phyloP scores from a whole-genome alignment of 768 basidiomycete genomes.

The Suillus sp. region DNA sequence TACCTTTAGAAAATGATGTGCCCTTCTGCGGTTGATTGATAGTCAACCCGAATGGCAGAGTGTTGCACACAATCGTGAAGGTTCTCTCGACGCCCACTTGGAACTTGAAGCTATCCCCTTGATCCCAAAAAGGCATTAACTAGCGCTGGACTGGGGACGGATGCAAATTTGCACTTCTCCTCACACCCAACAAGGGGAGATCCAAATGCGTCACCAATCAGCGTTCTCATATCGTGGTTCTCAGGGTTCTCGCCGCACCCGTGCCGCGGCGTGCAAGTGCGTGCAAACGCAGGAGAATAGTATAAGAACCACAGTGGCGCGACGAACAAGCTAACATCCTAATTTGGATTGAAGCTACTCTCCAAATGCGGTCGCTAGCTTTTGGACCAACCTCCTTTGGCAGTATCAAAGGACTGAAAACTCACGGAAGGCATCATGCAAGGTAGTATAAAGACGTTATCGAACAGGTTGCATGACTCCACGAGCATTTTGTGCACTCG shows the following conservation, averaged over 20 bases:
- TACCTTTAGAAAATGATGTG: not conserved
- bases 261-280: not conserved
- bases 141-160: not conserved
- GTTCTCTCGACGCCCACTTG: not conserved
- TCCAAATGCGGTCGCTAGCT: constrained; percentile 25
- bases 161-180: not conserved
- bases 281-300: not conserved
- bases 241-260: not conserved
- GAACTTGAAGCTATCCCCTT: constrained; percentile 12
- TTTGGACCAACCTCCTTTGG: constrained; percentile 25
- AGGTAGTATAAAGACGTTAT: constrained; percentile 29
- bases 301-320: not conserved
- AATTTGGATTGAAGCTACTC: constrained; percentile 29
- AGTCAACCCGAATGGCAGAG: not conserved
- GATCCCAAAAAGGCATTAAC: constrained; percentile 19
- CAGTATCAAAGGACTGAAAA: constrained; percentile 26
- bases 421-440: not conserved
- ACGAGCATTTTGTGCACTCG: constrained; percentile 20
- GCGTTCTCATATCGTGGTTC: not conserved
- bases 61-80: not conserved
- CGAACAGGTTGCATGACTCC: constrained; percentile 16
- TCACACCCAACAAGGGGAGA: constrained; percentile 25
- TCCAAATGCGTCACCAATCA: constrained; percentile 18
- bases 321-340: constrained; percentile 30
- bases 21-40: not conserved